phyloP scores from a whole-genome alignment of 2,329 filamentous ascomycete species.

The Cercospora citrullina region DNA sequence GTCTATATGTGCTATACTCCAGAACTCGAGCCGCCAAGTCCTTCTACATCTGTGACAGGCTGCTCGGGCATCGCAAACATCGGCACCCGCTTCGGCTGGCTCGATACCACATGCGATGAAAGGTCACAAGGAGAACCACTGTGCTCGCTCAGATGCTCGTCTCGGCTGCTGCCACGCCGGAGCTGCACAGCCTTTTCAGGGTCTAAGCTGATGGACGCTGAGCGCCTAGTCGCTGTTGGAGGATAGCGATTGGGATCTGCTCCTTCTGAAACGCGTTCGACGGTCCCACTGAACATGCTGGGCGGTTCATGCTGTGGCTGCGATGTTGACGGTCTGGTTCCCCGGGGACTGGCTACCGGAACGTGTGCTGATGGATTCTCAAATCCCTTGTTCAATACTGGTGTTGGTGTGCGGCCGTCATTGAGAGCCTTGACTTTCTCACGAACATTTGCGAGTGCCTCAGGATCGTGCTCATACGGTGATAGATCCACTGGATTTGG shows the following conservation, averaged over 20 bases:
- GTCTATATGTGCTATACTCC: neutral
- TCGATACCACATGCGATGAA: conserved; percentile 30
- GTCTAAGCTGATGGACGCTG: neutral
- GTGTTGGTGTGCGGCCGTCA: conserved; percentile 21
- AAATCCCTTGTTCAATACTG: conserved; percentile 30
- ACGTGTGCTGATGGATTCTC: conserved; percentile 8
- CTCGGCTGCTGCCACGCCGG: conserved; percentile 16
- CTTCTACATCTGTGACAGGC: conserved; percentile 42
- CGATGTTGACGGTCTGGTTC: neutral
- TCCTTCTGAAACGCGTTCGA: neutral
- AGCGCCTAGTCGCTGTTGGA: neutral
- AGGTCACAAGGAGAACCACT: conserved; percentile 29
- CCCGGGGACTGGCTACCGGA: neutral
- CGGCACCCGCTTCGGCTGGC: conserved; percentile 39
- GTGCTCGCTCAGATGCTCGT: conserved; percentile 27
- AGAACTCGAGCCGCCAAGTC: conserved; percentile 11
- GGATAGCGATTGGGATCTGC: neutral
- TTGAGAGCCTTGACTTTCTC: conserved; percentile 33
- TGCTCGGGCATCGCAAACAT: conserved; percentile 48
- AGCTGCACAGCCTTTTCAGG: neutral
- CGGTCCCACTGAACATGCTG: conserved; percentile 13
- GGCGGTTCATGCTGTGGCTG: conserved; percentile 3
- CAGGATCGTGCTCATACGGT: conserved; percentile 32
- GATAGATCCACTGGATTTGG: conserved; percentile 6
- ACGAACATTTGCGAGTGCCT: conserved; percentile 30